Conservation (phyloP, 352 stramenopile species). For the Hyaloperonospora brassicae region DNA sequence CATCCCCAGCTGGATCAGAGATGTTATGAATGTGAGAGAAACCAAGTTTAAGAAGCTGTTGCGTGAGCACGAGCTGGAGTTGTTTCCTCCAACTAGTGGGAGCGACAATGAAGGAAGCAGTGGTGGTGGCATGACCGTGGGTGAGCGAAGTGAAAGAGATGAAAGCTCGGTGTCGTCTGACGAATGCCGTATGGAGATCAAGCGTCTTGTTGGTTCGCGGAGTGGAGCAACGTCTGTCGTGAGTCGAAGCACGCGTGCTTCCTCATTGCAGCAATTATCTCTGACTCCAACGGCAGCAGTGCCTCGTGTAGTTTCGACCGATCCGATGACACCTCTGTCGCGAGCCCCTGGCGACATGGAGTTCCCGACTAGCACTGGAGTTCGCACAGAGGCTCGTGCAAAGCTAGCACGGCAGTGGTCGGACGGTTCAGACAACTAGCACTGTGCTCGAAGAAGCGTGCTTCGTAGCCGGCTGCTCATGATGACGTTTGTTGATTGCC, state of each 20-base stretch:
- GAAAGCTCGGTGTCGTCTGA: slow-evolving; percentile 25
- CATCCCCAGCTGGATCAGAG: slow-evolving; percentile 45
- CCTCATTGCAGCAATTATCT: slow-evolving; percentile 7
- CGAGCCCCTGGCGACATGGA: slow-evolving; percentile 27
- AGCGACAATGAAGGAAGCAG: slow-evolving; percentile 4
- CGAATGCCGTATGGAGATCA: slow-evolving; percentile 30
- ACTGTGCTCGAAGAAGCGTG: neutral
- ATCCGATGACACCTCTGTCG: slow-evolving; percentile 42
- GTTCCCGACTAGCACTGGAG: slow-evolving; percentile 41
- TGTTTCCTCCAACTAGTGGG: slow-evolving; percentile 28
- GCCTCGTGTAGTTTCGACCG: slow-evolving; percentile 31
- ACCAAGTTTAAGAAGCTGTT: slow-evolving; percentile 61
- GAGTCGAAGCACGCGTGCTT: slow-evolving; percentile 15
- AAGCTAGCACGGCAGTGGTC: slow-evolving; percentile 57
- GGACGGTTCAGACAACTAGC: slow-evolving; percentile 23
- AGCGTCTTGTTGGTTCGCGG: slow-evolving; percentile 25
- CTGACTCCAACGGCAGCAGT: slow-evolving; percentile 12
- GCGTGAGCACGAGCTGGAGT: slow-evolving; percentile 36
- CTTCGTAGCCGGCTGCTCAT: too few species aligned
- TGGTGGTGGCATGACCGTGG: neutral
- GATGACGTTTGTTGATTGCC: too few species aligned
- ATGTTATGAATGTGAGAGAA: slow-evolving; percentile 48
- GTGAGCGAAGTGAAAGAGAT: slow-evolving; percentile 2
- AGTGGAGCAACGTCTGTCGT: slow-evolving; percentile 24
- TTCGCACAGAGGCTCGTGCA: slow-evolving; percentile 48